Base-by-base conservation (phyloP, 257 asterid genomes). In the Echium plantagineum region DNA sequence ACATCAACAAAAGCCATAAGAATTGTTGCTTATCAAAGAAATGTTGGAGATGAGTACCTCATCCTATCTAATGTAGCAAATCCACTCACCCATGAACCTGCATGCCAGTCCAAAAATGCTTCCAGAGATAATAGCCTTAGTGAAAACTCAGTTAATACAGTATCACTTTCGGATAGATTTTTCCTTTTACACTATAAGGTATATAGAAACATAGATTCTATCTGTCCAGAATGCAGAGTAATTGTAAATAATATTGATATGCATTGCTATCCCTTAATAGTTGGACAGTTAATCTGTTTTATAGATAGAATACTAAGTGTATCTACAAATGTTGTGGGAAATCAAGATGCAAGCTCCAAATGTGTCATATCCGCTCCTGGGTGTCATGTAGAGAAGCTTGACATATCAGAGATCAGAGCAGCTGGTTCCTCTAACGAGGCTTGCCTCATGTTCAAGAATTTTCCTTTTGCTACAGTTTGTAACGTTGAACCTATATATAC, bases 241-340 rank as follows among this genome's bases (percentile, higher is more conserved):
- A 70, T 73, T 54, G 65, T 83, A 52, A 77, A 73, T 60, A 78
- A 75, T 65, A 71, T 82, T 74, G 90, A 87, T 55, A 58, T 91
- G 54, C 95, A 85, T 75, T 91, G 83, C 79, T 73, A 87, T 63
- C 96, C 95, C 3, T 74, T 69, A 66, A 71, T 91, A 71, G 79
- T 85, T 63, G 89, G 85, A 62, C 74, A 72, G 66, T 60, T 88
- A 66, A 70, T 73, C 71, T 74, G 69, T 49, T 85, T 91, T 73
- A 46, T 79, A 9, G 75, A 83, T 77, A 77, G 76, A 74, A 64
- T 85, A 49, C 52, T 63, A 60, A 65, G 63, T 64, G 35, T 69
- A 42, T 73, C 88, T 72, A 66, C 62, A 64, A 57, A 32, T 58
- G 73, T 61, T 66, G 75, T 67, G 35, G 75, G 58, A 51, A 69